Evolutionary conservation across 2,329 filamentous ascomycete species (phyloP).

Genomic region (Xylariaceae sp.): DNA sequence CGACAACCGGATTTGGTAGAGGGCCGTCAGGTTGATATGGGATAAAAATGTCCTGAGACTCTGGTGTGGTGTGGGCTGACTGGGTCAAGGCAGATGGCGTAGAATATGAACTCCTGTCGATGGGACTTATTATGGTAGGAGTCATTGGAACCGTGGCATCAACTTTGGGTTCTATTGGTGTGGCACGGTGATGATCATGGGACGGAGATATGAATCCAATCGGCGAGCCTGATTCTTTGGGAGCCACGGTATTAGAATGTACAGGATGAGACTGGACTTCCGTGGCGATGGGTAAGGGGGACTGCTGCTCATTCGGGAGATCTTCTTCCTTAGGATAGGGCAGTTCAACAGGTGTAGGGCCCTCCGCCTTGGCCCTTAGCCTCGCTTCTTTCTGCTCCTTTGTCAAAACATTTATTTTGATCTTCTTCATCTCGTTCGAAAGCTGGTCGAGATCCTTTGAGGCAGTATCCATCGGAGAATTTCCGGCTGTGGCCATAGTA

Average conservation of each 20-base stretch:
- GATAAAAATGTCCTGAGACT: slow-evolving; percentile 43
- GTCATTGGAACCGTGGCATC: slow-evolving; percentile 9
- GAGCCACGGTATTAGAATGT: background rate
- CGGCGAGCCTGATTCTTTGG: background rate
- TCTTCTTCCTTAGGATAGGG: background rate
- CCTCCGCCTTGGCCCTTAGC: slow-evolving; percentile 33
- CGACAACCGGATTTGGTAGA: slow-evolving; percentile 36
- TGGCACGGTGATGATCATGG: background rate
- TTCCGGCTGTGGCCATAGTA: background rate
- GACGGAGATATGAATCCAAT: background rate
- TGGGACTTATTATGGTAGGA: slow-evolving; percentile 22
- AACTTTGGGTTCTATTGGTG: slow-evolving; percentile 8
- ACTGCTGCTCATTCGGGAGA: background rate
- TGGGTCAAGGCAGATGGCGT: slow-evolving; percentile 31
- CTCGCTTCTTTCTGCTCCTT: slow-evolving; percentile 55
- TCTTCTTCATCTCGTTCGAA: slow-evolving; percentile 57
- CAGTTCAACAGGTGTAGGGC: background rate
- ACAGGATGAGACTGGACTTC: background rate
- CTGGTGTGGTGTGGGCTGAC: slow-evolving; percentile 22
- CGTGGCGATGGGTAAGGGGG: background rate
- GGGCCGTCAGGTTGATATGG: slow-evolving; percentile 55
- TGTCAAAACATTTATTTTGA: slow-evolving; percentile 59
- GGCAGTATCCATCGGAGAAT: slow-evolving; percentile 1
- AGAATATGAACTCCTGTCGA: slow-evolving; percentile 17
- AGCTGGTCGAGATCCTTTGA: slow-evolving; percentile 50